Evolutionary conservation across 2,329 filamentous ascomycete genomes (phyloP).

Genomic region (Bertia moriformis): DNA sequence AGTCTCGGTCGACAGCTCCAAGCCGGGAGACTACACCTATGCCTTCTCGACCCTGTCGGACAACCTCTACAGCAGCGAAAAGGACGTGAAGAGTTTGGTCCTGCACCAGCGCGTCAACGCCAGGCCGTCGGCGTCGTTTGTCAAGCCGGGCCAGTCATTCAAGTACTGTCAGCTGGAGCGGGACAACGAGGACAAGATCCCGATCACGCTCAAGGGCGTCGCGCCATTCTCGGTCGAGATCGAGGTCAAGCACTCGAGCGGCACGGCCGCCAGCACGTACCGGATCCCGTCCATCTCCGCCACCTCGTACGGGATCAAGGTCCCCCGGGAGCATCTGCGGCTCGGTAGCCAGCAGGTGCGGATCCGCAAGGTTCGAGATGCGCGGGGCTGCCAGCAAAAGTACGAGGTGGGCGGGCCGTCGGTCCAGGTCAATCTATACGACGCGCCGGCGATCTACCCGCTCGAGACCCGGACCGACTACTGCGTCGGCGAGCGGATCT

Average conservation of each 20-base stretch:
- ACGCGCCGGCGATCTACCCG: slow-evolving; percentile 79
- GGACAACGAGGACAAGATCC: slow-evolving; percentile 71
- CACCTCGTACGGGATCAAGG: slow-evolving; percentile 63
- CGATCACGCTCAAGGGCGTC: slow-evolving; percentile 67
- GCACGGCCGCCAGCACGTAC: slow-evolving; percentile 64
- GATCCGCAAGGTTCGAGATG: slow-evolving; percentile 79
- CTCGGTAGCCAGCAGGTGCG: slow-evolving; percentile 77
- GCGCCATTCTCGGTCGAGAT: slow-evolving; percentile 84
- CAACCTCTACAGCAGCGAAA: slow-evolving; percentile 67
- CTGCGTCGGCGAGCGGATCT: slow-evolving; percentile 87
- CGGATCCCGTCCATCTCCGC: slow-evolving; percentile 66
- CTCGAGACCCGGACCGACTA: slow-evolving; percentile 75
- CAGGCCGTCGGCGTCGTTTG: slow-evolving; percentile 68
- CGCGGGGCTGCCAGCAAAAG: slow-evolving; percentile 70
- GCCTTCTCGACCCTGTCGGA: slow-evolving; percentile 72
- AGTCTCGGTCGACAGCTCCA: slow-evolving; percentile 73
- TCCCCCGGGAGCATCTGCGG: slow-evolving; percentile 72
- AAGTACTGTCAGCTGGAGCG: slow-evolving; percentile 85
- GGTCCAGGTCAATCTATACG: slow-evolving; percentile 82
- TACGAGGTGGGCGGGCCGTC: slow-evolving; percentile 56
- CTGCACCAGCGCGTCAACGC: slow-evolving; percentile 75
- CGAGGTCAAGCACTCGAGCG: slow-evolving; percentile 82
- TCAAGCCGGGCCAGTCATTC: slow-evolving; percentile 79
- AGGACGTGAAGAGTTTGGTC: slow-evolving; percentile 47
- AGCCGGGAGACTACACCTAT: slow-evolving; percentile 74